Conservation (phyloP, 139 green algal species). For the Dunaliella primolecta region DNA sequence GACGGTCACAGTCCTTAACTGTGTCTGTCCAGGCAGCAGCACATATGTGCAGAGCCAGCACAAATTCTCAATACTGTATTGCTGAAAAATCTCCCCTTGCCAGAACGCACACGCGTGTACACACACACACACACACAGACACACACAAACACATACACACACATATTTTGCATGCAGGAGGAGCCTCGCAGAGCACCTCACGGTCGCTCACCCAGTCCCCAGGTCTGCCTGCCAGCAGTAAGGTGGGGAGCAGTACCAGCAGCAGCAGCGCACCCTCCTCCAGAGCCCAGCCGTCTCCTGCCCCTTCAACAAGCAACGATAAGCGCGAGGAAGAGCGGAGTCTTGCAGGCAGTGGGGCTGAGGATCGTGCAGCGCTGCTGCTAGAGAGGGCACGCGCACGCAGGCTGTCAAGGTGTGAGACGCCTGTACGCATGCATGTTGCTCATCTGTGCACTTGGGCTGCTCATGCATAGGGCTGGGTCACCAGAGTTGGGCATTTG, state of each 20-base stretch:
- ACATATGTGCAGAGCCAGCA: no score
- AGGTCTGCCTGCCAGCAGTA: not conserved
- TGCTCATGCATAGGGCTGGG: no score
- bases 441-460: no score
- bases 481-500: no score
- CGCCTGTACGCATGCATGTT: no score
- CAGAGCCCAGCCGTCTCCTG: not conserved
- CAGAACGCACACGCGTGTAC: slow-evolving; percentile 30
- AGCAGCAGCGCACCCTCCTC: not conserved
- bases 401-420: not conserved
- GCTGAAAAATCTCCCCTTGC: no score
- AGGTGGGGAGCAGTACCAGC: not conserved
- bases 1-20: no score
- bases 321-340: no score
- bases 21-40: no score
- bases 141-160: slow-evolving; percentile 26
- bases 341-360: not conserved
- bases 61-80: no score
- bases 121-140: slow-evolving; percentile 11
- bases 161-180: slow-evolving; percentile 22
- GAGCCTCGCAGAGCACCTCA: not conserved
- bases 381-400: not conserved
- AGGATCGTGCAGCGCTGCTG: not conserved
- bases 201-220: not conserved
- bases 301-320: not conserved